These are phyloP conservation scores for Cucumis cinereus DNA, from an alignment of 306 rosid genomes.

Conservation along the genomic window DNA sequence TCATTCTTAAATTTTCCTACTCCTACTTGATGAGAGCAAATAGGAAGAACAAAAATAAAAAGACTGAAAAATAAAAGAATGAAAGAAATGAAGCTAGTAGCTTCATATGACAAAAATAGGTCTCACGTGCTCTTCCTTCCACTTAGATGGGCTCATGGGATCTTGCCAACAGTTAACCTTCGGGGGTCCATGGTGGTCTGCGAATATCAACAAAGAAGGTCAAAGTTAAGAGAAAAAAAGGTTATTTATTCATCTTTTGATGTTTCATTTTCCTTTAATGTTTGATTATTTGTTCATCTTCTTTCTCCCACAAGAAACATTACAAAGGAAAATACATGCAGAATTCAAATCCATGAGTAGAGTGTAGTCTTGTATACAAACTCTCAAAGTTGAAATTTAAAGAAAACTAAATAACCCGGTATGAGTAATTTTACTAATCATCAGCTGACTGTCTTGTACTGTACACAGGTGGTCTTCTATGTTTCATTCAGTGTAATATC, in stretches of 20 bases:
- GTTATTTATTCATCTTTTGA: not conserved
- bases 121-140: conserved; percentile 99
- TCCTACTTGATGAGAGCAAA: not conserved
- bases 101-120: not conserved
- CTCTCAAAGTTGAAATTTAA: not conserved
- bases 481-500: not conserved
- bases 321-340: not conserved
- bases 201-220: conserved; percentile 8
- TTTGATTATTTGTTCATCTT: not conserved
- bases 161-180: conserved; percentile 67
- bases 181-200: conserved; percentile 84
- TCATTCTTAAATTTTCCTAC: not conserved
- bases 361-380: not conserved
- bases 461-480: not conserved
- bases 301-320: not conserved
- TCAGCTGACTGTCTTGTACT: not conserved
- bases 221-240: not conserved
- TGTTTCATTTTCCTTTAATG: not conserved
- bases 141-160: conserved; percentile 82
- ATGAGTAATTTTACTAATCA: not conserved
- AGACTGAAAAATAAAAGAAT: not conserved
- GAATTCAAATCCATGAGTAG: not conserved
- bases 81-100: not conserved
- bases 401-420: not conserved
- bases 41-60: not conserved